These are phyloP conservation scores for Spathaspora boniae DNA, from an alignment of 805 yeast species.

Conservation along the genomic window DNA sequence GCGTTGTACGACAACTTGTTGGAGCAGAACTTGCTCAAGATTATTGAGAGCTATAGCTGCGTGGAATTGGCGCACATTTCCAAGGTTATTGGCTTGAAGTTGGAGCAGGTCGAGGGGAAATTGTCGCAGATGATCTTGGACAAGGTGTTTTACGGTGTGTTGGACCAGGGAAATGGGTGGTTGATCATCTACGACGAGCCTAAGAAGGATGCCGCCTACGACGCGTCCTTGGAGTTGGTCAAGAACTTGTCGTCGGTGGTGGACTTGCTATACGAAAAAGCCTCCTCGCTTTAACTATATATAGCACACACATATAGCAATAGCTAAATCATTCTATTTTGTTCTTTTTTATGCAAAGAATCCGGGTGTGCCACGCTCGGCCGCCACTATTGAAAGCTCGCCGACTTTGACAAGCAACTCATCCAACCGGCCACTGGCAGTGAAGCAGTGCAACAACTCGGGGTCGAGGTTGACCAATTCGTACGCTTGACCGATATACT, in stretches of 20 bases:
- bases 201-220: conserved; percentile 82
- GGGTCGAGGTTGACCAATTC: conserved; percentile 57
- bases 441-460: conserved; percentile 58
- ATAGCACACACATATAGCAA: conserved; percentile 4
- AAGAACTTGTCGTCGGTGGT: conserved; percentile 85
- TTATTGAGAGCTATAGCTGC: conserved; percentile 92
- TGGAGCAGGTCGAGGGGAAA: conserved; percentile 88
- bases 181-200: conserved; percentile 88
- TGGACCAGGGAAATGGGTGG: conserved; percentile 99
- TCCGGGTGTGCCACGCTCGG: conserved; percentile 43
- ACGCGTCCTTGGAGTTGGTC: conserved; percentile 79
- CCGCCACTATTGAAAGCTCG: conserved; percentile 52
- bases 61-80: conserved; percentile 93
- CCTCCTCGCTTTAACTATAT: conserved; percentile 67
- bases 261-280: conserved; percentile 90
- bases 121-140: conserved; percentile 95
- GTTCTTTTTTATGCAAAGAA: conserved; percentile 27
- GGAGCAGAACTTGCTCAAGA: conserved; percentile 89
- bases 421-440: conserved; percentile 49
- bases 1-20: conserved; percentile 89
- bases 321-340: conserved; percentile 3
- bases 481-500: conserved; percentile 54
- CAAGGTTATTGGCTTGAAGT: conserved; percentile 80
- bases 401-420: conserved; percentile 54
- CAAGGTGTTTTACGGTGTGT: conserved; percentile 90